Percentiles rank a stretch among this genome's conserved stretches.
Conservation (phyloP, 2,329 filamentous ascomycete species). For the Cordyceps militaris region DNA sequence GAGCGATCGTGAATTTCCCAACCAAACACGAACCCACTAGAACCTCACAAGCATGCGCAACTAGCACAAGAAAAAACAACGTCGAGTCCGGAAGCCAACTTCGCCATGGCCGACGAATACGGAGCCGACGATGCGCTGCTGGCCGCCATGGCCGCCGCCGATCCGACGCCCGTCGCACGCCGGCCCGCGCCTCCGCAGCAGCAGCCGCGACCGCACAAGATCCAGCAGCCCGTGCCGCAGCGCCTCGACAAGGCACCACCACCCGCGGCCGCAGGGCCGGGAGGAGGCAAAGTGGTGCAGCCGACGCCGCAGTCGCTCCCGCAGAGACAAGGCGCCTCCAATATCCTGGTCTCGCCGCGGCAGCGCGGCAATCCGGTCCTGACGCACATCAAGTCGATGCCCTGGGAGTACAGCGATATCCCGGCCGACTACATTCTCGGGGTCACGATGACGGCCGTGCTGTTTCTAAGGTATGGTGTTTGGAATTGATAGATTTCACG, state of each 20-base stretch:
- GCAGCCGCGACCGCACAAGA: slow-evolving; percentile 36
- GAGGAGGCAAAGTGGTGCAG: slow-evolving; percentile 61
- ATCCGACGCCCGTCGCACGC: slow-evolving; percentile 24
- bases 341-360: slow-evolving; percentile 82
- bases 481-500: too few relatives aligned
- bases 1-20: too few relatives aligned
- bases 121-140: slow-evolving; percentile 51
- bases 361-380: slow-evolving; percentile 95
- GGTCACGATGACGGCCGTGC: slow-evolving; percentile 77
- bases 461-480: slow-evolving; percentile 70
- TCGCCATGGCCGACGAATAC: slow-evolving; percentile 46
- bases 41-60: neutral
- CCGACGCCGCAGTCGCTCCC: slow-evolving; percentile 83
- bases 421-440: slow-evolving; percentile 88
- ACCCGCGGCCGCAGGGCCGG: slow-evolving; percentile 22
- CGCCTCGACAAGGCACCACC: slow-evolving; percentile 46
- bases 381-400: slow-evolving; percentile 68
- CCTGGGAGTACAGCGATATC: slow-evolving; percentile 98
- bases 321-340: slow-evolving; percentile 56
- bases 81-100: neutral
- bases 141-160: slow-evolving; percentile 47
- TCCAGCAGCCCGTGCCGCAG: slow-evolving; percentile 46
- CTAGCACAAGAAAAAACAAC: neutral
- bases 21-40: too few relatives aligned
- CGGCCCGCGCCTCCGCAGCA: slow-evolving; percentile 23